Percentiles rank a stretch among this genome's conserved stretches.
Evolutionary conservation across 441 rosid genomes (phyloP).

Genomic region (Syzygium malaccense): DNA sequence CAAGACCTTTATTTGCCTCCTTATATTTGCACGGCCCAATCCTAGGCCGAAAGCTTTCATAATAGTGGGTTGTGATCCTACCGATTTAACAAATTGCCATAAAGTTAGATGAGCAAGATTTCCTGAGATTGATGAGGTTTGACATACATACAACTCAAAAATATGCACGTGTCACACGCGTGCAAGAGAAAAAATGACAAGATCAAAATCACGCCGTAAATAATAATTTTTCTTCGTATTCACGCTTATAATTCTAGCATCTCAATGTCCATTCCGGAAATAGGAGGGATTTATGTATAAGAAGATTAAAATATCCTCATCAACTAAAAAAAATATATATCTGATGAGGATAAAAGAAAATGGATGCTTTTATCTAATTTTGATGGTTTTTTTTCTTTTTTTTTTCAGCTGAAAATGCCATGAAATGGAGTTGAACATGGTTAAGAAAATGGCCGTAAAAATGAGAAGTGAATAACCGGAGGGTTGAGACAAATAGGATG

Average conservation of each 20-base stretch:
- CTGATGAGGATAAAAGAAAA: background rate
- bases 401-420: background rate
- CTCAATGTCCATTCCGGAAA: background rate
- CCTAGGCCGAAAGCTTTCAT: background rate
- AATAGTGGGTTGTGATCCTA: background rate
- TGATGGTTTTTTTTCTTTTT: background rate
- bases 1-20: background rate
- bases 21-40: background rate
- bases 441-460: background rate
- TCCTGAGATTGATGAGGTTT: background rate
- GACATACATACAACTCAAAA: background rate
- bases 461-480: background rate
- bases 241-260: background rate
- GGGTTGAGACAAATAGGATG: background rate
- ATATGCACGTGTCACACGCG: background rate
- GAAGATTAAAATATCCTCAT: background rate
- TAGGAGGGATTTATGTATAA: background rate
- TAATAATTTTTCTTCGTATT: too few relatives aligned
- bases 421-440: background rate
- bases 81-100: background rate
- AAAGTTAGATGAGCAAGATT: background rate
- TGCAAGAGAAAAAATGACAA: background rate
- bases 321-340: background rate
- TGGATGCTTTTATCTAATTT: background rate
- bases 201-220: background rate